Base-by-base conservation (phyloP, 2,329 filamentous ascomycete genomes). In the Graphilbum ipis-grandicollis region DNA sequence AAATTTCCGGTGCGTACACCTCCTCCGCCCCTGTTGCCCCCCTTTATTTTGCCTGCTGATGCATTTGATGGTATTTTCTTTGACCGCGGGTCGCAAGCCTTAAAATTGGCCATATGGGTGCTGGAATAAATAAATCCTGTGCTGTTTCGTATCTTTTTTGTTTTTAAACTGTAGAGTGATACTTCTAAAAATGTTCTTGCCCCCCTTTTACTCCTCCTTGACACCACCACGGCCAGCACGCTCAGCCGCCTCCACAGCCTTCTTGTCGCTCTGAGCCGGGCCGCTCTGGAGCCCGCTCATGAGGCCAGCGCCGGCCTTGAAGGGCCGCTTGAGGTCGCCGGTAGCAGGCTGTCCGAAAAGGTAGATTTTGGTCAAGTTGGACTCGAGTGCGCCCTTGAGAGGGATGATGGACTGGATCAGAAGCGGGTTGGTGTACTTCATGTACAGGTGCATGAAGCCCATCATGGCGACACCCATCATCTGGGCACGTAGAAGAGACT, bases 361-460 rank as follows among this genome's bases (percentile, higher is more conserved):
- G 63, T 96, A 81, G 53, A 98, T 88, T 74, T 96, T 94, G 68
- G 90, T 73, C 50, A 94, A 67, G 69, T 94, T 96, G 63, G 79
- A 71, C 69, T 98, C 90, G 59, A 98, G 72, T 33, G 85, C 88
- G 55, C 80, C 72, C 78, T 98, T 98, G 60, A 96, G 68, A 25
- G 90, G 90, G 55, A 98, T 90, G 65, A 98, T 93, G 58, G 81
- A 92, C 74, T 98, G 90, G 65, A 98, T 93, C 52, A 94, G 68
- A 36, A 98, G 81, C 31, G 90, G 90, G 75, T 96, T 98, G 65
- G 86, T 96, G 78, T 96, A 98, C 60, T 94, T 86, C 71, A 98
- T 81, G 76, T 96, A 98, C 43, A 98, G 48, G 66, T 98, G 90
- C 88, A 98, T 96, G 54, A 94, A 82, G 43, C 62, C 75, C 88